Percentiles rank a stretch among this genome's conserved stretches.
Conservation (phyloP, 306 rosid species). For the Spatholobus suberectus region DNA sequence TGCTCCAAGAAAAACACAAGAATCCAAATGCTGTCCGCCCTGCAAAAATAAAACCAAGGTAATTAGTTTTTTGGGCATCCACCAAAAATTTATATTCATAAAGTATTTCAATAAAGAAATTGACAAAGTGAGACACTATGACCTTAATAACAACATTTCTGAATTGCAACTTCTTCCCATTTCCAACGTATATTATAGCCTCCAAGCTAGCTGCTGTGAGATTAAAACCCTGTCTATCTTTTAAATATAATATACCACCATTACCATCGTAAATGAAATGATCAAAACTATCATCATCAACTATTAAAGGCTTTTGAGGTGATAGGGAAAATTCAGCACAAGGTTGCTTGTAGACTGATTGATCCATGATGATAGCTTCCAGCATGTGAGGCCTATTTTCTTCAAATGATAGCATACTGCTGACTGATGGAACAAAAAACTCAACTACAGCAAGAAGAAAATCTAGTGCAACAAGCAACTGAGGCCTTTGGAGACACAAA, state of each 20-base stretch:
- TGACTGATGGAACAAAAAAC: constrained; percentile 88
- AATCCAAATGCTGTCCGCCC: constrained; percentile 84
- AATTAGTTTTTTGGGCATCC: constrained; percentile 21
- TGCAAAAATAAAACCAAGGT: constrained; percentile 45
- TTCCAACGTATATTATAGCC: constrained; percentile 82
- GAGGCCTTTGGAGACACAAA: constrained; percentile 87
- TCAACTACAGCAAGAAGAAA: constrained; percentile 92
- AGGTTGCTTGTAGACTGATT: constrained; percentile 76
- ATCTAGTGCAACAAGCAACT: constrained; percentile 92
- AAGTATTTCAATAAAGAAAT: not conserved
- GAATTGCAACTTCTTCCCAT: constrained; percentile 91
- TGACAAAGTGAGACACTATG: constrained; percentile 14
- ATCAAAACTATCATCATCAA: constrained; percentile 75
- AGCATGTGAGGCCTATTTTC: constrained; percentile 57
- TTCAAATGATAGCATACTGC: constrained; percentile 66
- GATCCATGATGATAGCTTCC: constrained; percentile 71
- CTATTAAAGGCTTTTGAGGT: constrained; percentile 79
- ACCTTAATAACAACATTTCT: constrained; percentile 89
- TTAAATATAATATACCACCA: constrained; percentile 77
- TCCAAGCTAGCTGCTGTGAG: constrained; percentile 67
- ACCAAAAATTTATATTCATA: constrained; percentile 7
- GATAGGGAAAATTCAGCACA: constrained; percentile 72
- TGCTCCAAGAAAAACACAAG: constrained; percentile 88
- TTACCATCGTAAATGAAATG: constrained; percentile 88
- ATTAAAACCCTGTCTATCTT: constrained; percentile 65